Percentiles rank a stretch among this genome's conserved stretches.
Evolutionary conservation across 2,329 filamentous ascomycete species (phyloP).

Genomic region (Colletotrichum gigasporum): DNA sequence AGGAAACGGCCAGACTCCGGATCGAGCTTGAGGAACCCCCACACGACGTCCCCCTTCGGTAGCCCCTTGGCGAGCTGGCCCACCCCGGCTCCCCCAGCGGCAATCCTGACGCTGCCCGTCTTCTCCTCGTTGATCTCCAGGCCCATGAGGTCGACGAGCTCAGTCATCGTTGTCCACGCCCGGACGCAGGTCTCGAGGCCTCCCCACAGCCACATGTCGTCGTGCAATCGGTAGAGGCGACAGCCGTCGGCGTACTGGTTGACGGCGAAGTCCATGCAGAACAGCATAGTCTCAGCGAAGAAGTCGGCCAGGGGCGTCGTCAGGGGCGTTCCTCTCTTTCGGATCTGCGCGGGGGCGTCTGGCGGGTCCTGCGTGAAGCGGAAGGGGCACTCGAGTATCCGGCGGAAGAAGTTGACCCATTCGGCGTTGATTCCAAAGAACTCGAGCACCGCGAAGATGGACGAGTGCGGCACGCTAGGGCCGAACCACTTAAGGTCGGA

Average conservation of each 20-base stretch:
- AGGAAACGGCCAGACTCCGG: constrained; percentile 57
- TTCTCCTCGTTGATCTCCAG: constrained; percentile 65
- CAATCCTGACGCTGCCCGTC: constrained; percentile 60
- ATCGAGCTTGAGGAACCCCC: constrained; percentile 67
- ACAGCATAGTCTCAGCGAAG: constrained; percentile 67
- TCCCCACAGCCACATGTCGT: constrained; percentile 74
- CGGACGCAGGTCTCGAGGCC: constrained; percentile 54
- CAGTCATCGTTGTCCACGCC: constrained; percentile 62
- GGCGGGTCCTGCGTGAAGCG: constrained; percentile 60
- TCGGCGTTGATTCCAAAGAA: constrained; percentile 62
- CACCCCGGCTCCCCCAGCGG: constrained; percentile 28
- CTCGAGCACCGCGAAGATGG: constrained; percentile 61
- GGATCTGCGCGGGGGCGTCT: constrained; percentile 47
- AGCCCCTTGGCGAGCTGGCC: constrained; percentile 40
- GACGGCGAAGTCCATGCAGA: constrained; percentile 70
- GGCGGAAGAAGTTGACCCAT: constrained; percentile 65
- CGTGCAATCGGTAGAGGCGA: constrained; percentile 67
- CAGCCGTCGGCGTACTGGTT: constrained; percentile 62
- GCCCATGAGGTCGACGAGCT: constrained; percentile 61
- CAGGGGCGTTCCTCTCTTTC: constrained; percentile 65
- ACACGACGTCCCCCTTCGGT: constrained; percentile 63
- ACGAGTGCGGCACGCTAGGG: constrained; percentile 64
- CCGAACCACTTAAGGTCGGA: constrained; percentile 69
- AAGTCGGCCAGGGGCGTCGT: constrained; percentile 64
- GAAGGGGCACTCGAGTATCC: constrained; percentile 62